These are phyloP conservation scores for Zymoseptoria passerinii DNA, from an alignment of 2,329 filamentous ascomycete species.

Conservation along the genomic window DNA sequence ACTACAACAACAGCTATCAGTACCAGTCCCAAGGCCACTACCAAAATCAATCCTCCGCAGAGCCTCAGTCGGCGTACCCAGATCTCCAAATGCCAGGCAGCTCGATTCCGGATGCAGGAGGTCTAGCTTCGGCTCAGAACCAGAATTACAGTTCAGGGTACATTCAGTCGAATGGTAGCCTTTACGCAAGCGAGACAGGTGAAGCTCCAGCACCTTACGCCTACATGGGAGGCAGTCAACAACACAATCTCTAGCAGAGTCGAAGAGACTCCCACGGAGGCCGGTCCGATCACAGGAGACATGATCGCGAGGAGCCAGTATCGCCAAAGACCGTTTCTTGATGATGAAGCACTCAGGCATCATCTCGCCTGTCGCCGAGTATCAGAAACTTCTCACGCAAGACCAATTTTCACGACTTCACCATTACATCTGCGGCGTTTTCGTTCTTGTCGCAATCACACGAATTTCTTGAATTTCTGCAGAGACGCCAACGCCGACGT, in stretches of 20 bases:
- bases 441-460: background rate
- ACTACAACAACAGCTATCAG: slow-evolving; percentile 8
- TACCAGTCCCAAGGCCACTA: slow-evolving; percentile 10
- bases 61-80: slow-evolving; percentile 2
- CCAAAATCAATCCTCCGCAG: slow-evolving; percentile 1
- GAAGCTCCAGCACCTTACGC: slow-evolving; percentile 3
- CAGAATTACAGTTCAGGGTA: slow-evolving; percentile 9
- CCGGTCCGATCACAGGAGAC: background rate
- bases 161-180: background rate
- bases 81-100: slow-evolving; percentile 10
- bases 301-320: background rate
- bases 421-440: background rate
- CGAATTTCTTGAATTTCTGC: background rate
- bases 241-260: background rate
- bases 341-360: background rate
- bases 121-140: slow-evolving; percentile 5
- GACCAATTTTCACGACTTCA: background rate
- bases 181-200: slow-evolving; percentile 2
- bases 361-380: background rate
- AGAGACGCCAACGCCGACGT: background rate
- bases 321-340: background rate
- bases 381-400: background rate
- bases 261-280: background rate
- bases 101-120: slow-evolving; percentile 5
- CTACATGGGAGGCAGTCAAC: slow-evolving; percentile 1